phyloP scores from a whole-genome alignment of 2,329 filamentous ascomycete species.

The Gliomastix tumulicola region DNA sequence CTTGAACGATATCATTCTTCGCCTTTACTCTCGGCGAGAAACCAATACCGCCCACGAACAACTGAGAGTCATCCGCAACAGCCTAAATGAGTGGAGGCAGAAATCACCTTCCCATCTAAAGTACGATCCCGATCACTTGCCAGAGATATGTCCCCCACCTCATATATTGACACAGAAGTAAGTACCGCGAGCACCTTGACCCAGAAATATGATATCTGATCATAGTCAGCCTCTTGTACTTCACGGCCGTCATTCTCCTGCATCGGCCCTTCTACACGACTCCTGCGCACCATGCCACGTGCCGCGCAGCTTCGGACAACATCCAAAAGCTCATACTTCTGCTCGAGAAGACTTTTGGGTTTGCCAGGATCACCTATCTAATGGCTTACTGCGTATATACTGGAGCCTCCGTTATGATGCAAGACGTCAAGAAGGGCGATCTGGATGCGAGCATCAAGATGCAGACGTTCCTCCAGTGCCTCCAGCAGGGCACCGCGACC shows the following conservation, averaged over 20 bases:
- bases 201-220: neutral
- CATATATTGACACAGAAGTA: slow-evolving; percentile 4
- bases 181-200: too few relatives aligned
- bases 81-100: slow-evolving; percentile 1
- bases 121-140: slow-evolving; percentile 1
- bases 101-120: slow-evolving; percentile 1
- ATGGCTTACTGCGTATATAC: slow-evolving; percentile 21
- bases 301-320: slow-evolving; percentile 13
- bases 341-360: slow-evolving; percentile 17
- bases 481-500: slow-evolving; percentile 11
- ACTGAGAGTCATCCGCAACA: neutral
- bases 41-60: neutral
- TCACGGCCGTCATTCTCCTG: slow-evolving; percentile 14
- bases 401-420: slow-evolving; percentile 15
- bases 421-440: slow-evolving; percentile 15
- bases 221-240: slow-evolving; percentile 10
- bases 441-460: slow-evolving; percentile 11
- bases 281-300: slow-evolving; percentile 11
- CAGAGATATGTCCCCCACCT: neutral
- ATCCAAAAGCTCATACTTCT: slow-evolving; percentile 17
- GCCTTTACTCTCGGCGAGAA: slow-evolving; percentile 7
- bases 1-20: slow-evolving; percentile 14
- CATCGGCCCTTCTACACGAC: slow-evolving; percentile 15
- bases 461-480: slow-evolving; percentile 17
- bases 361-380: slow-evolving; percentile 18